Evolutionary conservation across 768 basidiomycete species (phyloP).

Genomic region (Panus rudis): DNA sequence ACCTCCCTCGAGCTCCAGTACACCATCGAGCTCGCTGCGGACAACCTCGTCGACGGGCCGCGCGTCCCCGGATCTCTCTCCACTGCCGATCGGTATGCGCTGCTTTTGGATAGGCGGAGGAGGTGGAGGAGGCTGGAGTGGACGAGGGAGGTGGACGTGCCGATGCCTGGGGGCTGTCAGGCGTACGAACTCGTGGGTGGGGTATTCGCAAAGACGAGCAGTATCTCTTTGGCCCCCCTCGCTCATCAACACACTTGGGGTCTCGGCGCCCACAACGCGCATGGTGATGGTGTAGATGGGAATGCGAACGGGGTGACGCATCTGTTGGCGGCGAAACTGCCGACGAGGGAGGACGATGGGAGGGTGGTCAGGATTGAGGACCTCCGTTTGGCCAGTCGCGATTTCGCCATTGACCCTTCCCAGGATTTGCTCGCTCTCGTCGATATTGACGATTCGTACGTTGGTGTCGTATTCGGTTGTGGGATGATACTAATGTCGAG

Average conservation of each 20-base stretch:
- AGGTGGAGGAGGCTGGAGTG: slow-evolving; percentile 30
- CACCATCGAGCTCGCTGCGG: slow-evolving; percentile 25
- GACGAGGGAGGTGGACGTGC: slow-evolving; percentile 17
- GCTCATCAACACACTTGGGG: too few species aligned
- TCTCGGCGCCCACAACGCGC: neutral
- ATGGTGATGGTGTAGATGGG: neutral
- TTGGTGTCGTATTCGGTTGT: too few species aligned
- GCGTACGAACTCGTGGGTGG: slow-evolving; percentile 61
- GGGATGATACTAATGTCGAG: neutral
- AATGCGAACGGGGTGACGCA: slow-evolving; percentile 13
- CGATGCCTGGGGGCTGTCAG: slow-evolving; percentile 30
- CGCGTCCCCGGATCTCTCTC: slow-evolving; percentile 8
- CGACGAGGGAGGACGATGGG: slow-evolving; percentile 10
- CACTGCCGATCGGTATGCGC: slow-evolving; percentile 25
- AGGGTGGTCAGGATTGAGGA: slow-evolving; percentile 24
- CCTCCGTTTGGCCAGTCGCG: slow-evolving; percentile 36
- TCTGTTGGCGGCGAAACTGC: slow-evolving; percentile 23
- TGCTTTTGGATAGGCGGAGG: slow-evolving; percentile 27
- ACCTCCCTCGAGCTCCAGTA: slow-evolving; percentile 24
- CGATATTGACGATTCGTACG: slow-evolving; percentile 16
- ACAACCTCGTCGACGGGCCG: slow-evolving; percentile 21
- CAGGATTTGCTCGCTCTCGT: slow-evolving; percentile 52
- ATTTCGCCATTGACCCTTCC: slow-evolving; percentile 61
- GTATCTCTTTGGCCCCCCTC: too few species aligned
- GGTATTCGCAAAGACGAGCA: slow-evolving; percentile 45